Conservation (phyloP, 148 eudicot genomes). For the Fagopyrum homotropicum region DNA sequence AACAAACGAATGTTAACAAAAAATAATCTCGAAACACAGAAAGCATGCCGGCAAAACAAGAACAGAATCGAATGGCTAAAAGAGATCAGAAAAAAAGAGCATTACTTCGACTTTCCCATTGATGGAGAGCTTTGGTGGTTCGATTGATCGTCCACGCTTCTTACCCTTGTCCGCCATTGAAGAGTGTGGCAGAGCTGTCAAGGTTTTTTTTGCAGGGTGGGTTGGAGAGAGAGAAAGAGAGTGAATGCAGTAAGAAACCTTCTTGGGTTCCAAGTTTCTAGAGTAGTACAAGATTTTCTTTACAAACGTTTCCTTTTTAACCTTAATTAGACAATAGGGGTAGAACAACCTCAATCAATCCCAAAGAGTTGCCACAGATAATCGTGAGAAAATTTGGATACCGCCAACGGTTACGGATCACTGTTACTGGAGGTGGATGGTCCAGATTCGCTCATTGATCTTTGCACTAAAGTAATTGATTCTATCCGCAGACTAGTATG, state of each 20-base stretch:
- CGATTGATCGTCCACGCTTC: slow-evolving; percentile 3
- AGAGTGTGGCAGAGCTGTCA: slow-evolving; percentile 6
- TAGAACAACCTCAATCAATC: too few species aligned
- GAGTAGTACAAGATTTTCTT: not conserved
- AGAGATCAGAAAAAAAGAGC: not conserved
- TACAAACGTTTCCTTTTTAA: not conserved
- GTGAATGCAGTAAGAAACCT: not conserved
- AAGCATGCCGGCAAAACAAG: not conserved
- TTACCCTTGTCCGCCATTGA: slow-evolving; percentile 8
- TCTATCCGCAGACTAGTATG: too few species aligned
- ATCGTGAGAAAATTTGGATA: too few species aligned
- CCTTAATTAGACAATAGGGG: not conserved
- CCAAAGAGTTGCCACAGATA: too few species aligned
- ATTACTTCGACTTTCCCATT: slow-evolving; percentile 7
- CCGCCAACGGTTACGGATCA: not conserved
- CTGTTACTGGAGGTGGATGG: not conserved
- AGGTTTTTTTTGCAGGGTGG: slow-evolving; percentile 8
- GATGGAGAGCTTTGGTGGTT: not conserved
- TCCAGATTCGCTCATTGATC: not conserved
- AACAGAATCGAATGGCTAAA: not conserved
- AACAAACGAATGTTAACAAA: not conserved
- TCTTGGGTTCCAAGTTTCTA: slow-evolving; percentile 8
- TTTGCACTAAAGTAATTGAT: too few species aligned
- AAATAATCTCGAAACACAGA: not conserved
- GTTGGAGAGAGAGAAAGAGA: not conserved